These are phyloP conservation scores for Glycyrrhiza uralensis DNA, from an alignment of 306 rosid genomes.

Conservation along the genomic window DNA sequence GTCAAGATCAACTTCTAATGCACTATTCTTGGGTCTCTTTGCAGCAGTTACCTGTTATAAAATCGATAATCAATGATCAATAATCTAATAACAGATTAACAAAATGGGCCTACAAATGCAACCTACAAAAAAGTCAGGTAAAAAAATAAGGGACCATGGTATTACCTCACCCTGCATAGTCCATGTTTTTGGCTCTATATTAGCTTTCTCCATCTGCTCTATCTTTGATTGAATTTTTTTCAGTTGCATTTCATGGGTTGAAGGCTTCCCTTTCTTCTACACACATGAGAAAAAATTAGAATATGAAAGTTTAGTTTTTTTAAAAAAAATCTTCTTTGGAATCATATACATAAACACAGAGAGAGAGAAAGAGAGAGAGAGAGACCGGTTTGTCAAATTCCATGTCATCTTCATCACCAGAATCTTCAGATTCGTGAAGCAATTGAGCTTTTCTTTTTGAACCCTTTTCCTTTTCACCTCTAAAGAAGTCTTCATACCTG, in stretches of 20 bases:
- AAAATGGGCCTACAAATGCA: not conserved
- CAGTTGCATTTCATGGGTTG: conserved; percentile 69
- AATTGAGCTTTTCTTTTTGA: conserved; percentile 39
- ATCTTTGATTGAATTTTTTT: conserved; percentile 56
- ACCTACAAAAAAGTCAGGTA: not conserved
- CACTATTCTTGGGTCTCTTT: conserved; percentile 84
- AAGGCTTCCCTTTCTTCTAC: conserved; percentile 49
- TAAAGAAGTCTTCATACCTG: conserved; percentile 81
- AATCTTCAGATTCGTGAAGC: conserved; percentile 39
- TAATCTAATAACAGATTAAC: conserved; percentile 6
- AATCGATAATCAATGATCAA: not conserved
- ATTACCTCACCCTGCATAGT: conserved; percentile 95
- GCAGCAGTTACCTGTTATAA: conserved; percentile 72
- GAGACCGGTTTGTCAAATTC: conserved; percentile 38
- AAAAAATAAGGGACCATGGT: not conserved
- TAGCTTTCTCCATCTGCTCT: conserved; percentile 74
- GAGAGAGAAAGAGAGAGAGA: not conserved
- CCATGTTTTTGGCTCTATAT: conserved; percentile 79
- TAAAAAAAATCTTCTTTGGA: not conserved
- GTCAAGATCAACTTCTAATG: conserved; percentile 83
- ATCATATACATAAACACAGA: not conserved
- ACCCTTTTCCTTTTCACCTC: conserved; percentile 41
- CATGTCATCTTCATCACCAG: conserved; percentile 40
- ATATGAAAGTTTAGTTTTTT: conserved; percentile 11
- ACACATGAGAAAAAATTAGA: not conserved